Evolutionary conservation across 208 protist genomes (phyloP), one percentile per base, ranked within the genome.

Genomic region (Endotrypanum monterogeii): DNA sequence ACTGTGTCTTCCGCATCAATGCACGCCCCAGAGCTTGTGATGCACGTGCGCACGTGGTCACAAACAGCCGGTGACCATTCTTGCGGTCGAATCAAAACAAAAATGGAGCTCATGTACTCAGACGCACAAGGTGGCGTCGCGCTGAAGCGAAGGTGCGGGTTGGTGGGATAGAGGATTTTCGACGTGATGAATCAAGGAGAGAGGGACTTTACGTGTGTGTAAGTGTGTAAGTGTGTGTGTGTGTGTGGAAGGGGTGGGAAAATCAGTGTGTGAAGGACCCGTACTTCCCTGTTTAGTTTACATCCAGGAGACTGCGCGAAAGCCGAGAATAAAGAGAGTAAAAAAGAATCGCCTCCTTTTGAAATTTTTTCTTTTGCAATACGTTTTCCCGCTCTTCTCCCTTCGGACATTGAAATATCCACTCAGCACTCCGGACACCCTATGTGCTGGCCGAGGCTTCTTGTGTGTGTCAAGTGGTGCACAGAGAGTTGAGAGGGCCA

Each of bases 1-100:
- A 95, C 56, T 30, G 76, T 58, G 28, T 78, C 79, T 68, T 92
- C 82, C 0, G 87, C 79, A 30, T 93, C 80, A 14, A 94, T 58
- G 37, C 70, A 58, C 46, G 94, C 70, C 0, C 84, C 87, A 35
- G 61, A 60, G 25, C 57, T 48, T 8, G 51, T 35, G 8, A 73
- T 52, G 37, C 55, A 63, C 12, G 32, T 46, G 30, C 68, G 55
- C 30, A 51, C 55, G 25, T 41, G 35, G 44, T 56, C 41, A n/a
- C 30, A 35, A 37, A 56, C 55, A 3, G 55, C 51, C 35, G 68
- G 55, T 20, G 68, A 73, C 54, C 55, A 73, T 25, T 20, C 68
- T 5, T 50, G 68, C 50, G 68, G 68, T 28, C 68, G 68, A 46
- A 73, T 51, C 35, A 73, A 23, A 28, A 73, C 54, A 62, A 73